Conservation (phyloP, 2,329 filamentous ascomycete species). For the Penicillium glabrum region DNA sequence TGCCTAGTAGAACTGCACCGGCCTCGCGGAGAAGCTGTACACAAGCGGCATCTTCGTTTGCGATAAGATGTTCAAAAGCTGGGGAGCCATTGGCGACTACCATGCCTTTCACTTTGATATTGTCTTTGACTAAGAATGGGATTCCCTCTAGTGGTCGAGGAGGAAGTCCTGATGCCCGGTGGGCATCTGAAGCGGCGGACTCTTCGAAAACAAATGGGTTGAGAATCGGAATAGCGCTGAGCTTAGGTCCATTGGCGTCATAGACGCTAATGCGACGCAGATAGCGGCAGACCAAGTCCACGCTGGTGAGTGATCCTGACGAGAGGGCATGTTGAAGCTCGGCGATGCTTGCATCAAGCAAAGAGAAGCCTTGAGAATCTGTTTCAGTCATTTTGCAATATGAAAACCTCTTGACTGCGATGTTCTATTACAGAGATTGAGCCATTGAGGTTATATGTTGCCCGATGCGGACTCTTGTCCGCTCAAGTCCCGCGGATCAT, state of each 20-base stretch:
- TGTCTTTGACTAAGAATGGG: conserved; percentile 60
- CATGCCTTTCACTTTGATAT: conserved; percentile 55
- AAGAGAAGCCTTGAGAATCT: conserved; percentile 13
- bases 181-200: conserved; percentile 49
- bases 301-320: conserved; percentile 42
- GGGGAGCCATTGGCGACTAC: conserved; percentile 56
- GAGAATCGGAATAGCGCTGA: conserved; percentile 53
- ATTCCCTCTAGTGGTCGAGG: conserved; percentile 54
- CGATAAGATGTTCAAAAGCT: conserved; percentile 52
- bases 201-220: conserved; percentile 49
- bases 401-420: background rate
- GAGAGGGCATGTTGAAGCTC: conserved; percentile 47
- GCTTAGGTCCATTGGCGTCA: conserved; percentile 41
- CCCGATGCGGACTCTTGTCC: conserved; percentile 12
- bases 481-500: background rate
- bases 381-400: conserved; percentile 9
- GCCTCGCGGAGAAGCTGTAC: conserved; percentile 49
- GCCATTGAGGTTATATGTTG: background rate
- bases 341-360: conserved; percentile 51
- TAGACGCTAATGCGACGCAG: conserved; percentile 50
- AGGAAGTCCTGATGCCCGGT: conserved; percentile 39
- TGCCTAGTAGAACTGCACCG: conserved; percentile 54
- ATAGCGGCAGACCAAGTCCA: conserved; percentile 48
- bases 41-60: conserved; percentile 55
- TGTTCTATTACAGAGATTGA: background rate